Evolutionary conservation across 2,329 filamentous ascomycete species (phyloP), one percentile per base, ranked within the genome.

Genomic region (Colletotrichum cordylinicola): DNA sequence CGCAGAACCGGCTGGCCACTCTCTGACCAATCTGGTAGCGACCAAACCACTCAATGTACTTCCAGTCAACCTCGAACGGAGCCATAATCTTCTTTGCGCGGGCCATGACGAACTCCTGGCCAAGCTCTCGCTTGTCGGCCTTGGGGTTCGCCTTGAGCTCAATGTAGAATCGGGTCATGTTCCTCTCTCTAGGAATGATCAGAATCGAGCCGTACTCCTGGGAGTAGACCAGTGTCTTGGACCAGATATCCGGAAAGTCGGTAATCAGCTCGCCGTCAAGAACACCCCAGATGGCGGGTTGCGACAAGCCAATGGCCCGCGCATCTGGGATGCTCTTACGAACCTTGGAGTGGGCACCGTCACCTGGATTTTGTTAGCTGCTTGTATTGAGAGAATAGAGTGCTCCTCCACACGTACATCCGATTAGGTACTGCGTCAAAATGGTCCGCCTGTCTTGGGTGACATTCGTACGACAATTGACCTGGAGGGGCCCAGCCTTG

Each of bases 181-280:
- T 93, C 56, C 92, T 88, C 82, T 95, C 93, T 52, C 93, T 90
- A 6, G 94, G 94, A 69, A 95, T 93, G 82, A 94, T 93, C n/a
- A 95, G 87, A 61, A 95, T 91, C 0, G 93, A 94, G 4, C 93
- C 93, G 60, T 91, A 88, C 74, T 91, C 88, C 76, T 94, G 91
- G 4, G 91, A 93, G 78, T 93, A 93, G 9, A 94, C 88, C 1
- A 94, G 89, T 0, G 93, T 92, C 84, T 95, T 95, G 82, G 91
- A 93, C 93, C 93, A 95, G 65, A 95, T 90, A 79, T 95, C 93
- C 2, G 93, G 93, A 79, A 95, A 95, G 81, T 94, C 89, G 9
- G 93, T 95, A 58, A 93, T 91, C 12, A 95, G 84, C 81, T 92
- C 91, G 78, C 93, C 93, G 81, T 95, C 93, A 4, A 95, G 85